These are phyloP conservation scores for Syzygium syzygioides DNA, from an alignment of 441 rosid genomes.

Conservation along the genomic window DNA sequence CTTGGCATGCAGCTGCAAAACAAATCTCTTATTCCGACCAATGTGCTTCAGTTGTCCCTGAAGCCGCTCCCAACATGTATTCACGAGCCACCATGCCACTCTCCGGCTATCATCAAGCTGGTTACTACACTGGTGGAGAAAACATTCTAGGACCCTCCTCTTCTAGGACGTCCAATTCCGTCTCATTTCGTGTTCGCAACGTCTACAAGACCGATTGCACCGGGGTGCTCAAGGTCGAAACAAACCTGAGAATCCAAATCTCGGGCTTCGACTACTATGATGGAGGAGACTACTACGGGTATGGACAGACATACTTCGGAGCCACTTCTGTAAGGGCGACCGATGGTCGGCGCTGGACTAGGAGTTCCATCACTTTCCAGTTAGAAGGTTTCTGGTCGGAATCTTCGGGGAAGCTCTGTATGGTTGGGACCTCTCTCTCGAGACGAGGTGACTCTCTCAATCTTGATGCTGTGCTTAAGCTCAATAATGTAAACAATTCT, in stretches of 20 bases:
- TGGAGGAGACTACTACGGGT: not conserved
- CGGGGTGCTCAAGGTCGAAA: slow-evolving; percentile 21
- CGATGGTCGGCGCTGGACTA: not conserved
- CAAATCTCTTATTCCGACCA: slow-evolving; percentile 8
- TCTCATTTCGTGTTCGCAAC: slow-evolving; percentile 1
- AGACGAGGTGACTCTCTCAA: slow-evolving; percentile 11
- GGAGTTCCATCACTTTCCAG: slow-evolving; percentile 2
- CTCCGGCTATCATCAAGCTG: not conserved
- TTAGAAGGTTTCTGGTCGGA: slow-evolving; percentile 35
- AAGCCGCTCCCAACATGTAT: not conserved
- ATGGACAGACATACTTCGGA: not conserved
- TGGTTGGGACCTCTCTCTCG: slow-evolving; percentile 14
- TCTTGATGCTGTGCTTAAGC: slow-evolving; percentile 23
- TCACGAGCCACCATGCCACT: not conserved
- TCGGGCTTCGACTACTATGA: not conserved
- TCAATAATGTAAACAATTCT: slow-evolving; percentile 14
- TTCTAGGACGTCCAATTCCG: slow-evolving; percentile 6
- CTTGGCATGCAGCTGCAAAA: not conserved
- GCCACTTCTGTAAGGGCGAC: not conserved
- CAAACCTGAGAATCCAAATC: slow-evolving; percentile 9
- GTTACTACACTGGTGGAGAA: slow-evolving; percentile 11
- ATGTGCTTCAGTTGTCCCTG: slow-evolving; percentile 16
- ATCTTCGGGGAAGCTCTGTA: slow-evolving; percentile 30
- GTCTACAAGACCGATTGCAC: not conserved
- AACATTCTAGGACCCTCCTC: not conserved